These are phyloP conservation scores for Aspergillus pseudotamarii DNA, from an alignment of 2,329 filamentous ascomycete species.

Conservation along the genomic window DNA sequence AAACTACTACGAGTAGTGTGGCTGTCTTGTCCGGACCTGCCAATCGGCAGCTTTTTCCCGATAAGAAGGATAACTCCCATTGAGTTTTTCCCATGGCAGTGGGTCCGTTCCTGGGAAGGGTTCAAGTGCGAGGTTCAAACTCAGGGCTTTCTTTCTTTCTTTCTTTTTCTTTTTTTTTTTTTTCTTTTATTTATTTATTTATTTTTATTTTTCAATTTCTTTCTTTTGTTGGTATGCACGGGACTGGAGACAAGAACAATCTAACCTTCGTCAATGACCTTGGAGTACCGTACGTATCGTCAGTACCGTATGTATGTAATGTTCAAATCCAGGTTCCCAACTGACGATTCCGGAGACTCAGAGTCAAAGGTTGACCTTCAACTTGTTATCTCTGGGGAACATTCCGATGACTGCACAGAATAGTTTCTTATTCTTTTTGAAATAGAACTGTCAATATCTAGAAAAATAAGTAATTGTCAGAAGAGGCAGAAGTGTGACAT, in stretches of 20 bases:
- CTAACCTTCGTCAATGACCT: not conserved
- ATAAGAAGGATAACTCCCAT: not conserved
- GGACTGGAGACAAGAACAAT: not conserved
- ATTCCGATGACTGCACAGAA: not conserved
- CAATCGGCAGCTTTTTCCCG: slow-evolving; percentile 2
- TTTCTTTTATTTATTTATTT: not conserved
- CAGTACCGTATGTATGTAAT: not conserved
- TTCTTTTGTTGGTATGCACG: not conserved
- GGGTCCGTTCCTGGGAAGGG: not conserved
- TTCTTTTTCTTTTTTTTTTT: not conserved
- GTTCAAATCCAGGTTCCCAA: not conserved
- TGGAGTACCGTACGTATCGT: not conserved
- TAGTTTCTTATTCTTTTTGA: not conserved
- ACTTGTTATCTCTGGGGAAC: not conserved
- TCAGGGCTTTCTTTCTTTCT: not conserved
- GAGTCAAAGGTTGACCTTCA: no score
- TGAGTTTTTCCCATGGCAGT: not conserved
- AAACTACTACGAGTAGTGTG: not conserved
- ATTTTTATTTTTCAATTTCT: not conserved
- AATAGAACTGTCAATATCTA: not conserved
- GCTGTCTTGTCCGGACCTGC: not conserved
- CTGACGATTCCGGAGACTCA: not conserved
- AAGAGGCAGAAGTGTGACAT: no score
- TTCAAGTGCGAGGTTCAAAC: not conserved
- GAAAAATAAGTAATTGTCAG: not conserved